phyloP scores from a whole-genome alignment of 352 stramenopile species.

The Globisporangium carolinianum region DNA sequence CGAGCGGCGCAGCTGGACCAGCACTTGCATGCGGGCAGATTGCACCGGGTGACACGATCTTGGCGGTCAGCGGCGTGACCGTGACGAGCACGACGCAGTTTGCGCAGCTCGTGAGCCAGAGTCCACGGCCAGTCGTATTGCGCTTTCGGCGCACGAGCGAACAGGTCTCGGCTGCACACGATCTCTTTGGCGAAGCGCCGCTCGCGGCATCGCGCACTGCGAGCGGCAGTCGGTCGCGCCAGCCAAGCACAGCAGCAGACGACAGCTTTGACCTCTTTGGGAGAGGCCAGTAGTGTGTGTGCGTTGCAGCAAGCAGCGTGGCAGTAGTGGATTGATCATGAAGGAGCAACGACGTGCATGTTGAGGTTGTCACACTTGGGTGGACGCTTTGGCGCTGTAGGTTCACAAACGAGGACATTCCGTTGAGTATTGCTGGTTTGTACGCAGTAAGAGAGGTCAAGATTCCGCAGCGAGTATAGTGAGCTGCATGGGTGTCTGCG shows the following conservation, averaged over 20 bases:
- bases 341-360: too few relatives aligned
- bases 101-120: constrained; percentile 50
- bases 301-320: too few relatives aligned
- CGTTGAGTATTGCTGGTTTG: too few relatives aligned
- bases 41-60: constrained; percentile 51
- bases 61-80: constrained; percentile 59
- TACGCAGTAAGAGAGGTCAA: too few relatives aligned
- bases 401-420: too few relatives aligned
- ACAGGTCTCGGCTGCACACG: constrained; percentile 37
- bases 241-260: background rate
- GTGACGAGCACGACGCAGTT: constrained; percentile 72
- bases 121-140: constrained; percentile 56
- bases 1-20: constrained; percentile 31
- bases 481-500: too few relatives aligned
- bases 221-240: background rate
- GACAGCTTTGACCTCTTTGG: background rate
- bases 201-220: background rate
- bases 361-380: too few relatives aligned
- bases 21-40: constrained; percentile 52
- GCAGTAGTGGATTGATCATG: too few relatives aligned
- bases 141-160: constrained; percentile 50
- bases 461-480: too few relatives aligned
- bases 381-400: too few relatives aligned
- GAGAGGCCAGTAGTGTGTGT: too few relatives aligned
- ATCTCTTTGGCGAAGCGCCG: constrained; percentile 59